Evolutionary conservation across 345 rosid species (phyloP), one percentile per base, ranked within the genome.

Genomic region (Gossypium sturtianum): DNA sequence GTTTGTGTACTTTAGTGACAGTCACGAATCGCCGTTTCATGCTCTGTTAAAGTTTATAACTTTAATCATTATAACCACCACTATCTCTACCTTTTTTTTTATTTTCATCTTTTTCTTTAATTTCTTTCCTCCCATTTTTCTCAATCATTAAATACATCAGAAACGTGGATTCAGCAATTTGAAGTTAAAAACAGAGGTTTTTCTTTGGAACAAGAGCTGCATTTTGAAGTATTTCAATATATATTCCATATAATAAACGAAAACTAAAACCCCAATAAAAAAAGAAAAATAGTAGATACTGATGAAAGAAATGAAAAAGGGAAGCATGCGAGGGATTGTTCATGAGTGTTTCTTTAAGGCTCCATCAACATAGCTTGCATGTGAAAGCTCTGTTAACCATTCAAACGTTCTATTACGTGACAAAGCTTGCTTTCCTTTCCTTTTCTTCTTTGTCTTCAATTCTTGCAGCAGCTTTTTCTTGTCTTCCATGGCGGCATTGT

Each of bases 341-440:
- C 47, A 73, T 29, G 68, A 49, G 61, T 60, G 20, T 60, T 73
- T 23, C 61, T 38, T 64, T 60, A 77, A 47, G 59, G 82, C 62
- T 47, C 49, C 86, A 79, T 85, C 88, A 49, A 57, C 77, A 73
- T 81, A 81, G 77, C 86, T 82, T 22, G 80, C 84, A 86, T 88
- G 86, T 74, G 95, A 87, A 76, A 91, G 90, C 75, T 90, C 92
- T 82, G 87, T 92, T 74, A 92, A 77, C 98, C 97, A 94, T 59
- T 94, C 95, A 78, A 84, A 86, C 64, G 97, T 91, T 82, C 98
- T 78, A 75, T 83, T 90, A 60, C 90, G 85, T 65, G 94, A 91
- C 82, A 82, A 75, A 43, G 76, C 86, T 52, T 89, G 83, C 83
- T 87, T 89, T 78, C 84, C 41, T 77, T 71, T 76, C 77, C 57